Percentiles rank a stretch among this genome's conserved stretches.
Conservation (phyloP, 352 stramenopile genomes). For the Thraustotheca clavata region DNA sequence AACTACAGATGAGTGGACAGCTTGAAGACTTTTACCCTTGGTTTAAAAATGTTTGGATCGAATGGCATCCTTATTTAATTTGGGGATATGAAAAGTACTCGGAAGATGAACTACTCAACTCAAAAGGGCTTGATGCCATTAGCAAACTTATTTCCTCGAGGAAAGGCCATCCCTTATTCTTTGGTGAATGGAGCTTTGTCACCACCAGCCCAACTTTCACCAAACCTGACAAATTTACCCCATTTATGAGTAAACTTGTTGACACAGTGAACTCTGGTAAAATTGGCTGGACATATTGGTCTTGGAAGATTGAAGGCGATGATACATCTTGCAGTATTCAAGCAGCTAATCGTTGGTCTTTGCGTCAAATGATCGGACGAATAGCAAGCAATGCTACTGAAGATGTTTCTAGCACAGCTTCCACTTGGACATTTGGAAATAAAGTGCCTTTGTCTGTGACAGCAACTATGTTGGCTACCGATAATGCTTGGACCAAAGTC, state of each 20-base stretch:
- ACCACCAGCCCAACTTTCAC: constrained; percentile 4
- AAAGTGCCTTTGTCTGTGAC: not conserved
- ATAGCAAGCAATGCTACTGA: not conserved
- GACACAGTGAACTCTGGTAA: not conserved
- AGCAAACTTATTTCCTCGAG: constrained; percentile 20
- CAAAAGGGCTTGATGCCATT: not conserved
- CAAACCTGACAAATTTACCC: not conserved
- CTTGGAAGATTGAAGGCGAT: constrained; percentile 12
- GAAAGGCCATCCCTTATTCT: constrained; percentile 25
- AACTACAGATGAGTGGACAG: constrained; percentile 16
- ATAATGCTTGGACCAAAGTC: not conserved
- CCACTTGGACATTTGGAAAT: not conserved
- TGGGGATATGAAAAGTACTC: constrained; percentile 28
- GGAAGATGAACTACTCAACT: constrained; percentile 14
- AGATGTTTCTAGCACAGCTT: not conserved
- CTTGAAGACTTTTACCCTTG: constrained; percentile 23
- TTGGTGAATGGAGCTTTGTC: constrained; percentile 24
- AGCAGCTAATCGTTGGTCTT: constrained; percentile 10
- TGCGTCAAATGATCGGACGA: not conserved
- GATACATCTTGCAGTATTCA: not conserved
- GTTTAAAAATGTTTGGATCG: constrained; percentile 28
- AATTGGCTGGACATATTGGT: constrained; percentile 11
- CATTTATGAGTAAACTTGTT: not conserved
- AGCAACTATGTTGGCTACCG: not conserved
- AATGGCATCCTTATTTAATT: constrained; percentile 38